phyloP scores from a whole-genome alignment of 1,284 basidiomycete species.

The Ceratobasidium sp. region DNA sequence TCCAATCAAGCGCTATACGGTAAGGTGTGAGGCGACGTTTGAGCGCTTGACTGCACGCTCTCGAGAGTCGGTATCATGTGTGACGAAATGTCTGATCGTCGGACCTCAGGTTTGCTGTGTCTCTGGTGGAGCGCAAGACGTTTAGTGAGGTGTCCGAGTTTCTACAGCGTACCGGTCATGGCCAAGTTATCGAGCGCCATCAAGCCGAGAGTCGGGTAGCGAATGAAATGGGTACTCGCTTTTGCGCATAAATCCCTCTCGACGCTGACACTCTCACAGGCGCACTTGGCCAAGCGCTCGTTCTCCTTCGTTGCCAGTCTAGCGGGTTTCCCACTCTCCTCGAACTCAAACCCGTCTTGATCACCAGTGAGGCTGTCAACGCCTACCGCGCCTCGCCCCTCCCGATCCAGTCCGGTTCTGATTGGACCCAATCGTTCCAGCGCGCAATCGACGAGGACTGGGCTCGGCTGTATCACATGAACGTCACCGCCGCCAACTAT shows the following conservation, averaged over 20 bases:
- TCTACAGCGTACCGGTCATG: conserved; percentile 1
- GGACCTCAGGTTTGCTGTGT: conserved; percentile 8
- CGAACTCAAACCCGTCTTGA: conserved; percentile 17
- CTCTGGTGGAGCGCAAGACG: background rate
- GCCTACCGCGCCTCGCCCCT: background rate
- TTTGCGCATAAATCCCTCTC: too few relatives aligned
- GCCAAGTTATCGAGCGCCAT: background rate
- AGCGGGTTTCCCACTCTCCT: background rate
- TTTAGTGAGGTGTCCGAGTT: conserved; percentile 5
- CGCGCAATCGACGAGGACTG: conserved; percentile 26
- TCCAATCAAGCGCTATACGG: background rate
- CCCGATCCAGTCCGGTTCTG: background rate
- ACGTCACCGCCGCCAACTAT: background rate
- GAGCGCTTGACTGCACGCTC: too few relatives aligned
- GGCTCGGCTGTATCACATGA: conserved; percentile 15
- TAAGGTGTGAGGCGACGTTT: background rate
- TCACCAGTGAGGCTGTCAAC: conserved; percentile 13
- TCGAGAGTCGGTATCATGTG: too few relatives aligned
- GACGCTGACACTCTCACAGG: too few relatives aligned
- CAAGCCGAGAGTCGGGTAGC: background rate
- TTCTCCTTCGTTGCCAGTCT: background rate
- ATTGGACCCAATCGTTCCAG: background rate
- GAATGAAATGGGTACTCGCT: background rate
- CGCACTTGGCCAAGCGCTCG: conserved; percentile 11
- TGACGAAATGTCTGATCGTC: conserved; percentile 16